Conservation (phyloP, 2,329 filamentous ascomycete genomes). For the Colletotrichum eremochloae region DNA sequence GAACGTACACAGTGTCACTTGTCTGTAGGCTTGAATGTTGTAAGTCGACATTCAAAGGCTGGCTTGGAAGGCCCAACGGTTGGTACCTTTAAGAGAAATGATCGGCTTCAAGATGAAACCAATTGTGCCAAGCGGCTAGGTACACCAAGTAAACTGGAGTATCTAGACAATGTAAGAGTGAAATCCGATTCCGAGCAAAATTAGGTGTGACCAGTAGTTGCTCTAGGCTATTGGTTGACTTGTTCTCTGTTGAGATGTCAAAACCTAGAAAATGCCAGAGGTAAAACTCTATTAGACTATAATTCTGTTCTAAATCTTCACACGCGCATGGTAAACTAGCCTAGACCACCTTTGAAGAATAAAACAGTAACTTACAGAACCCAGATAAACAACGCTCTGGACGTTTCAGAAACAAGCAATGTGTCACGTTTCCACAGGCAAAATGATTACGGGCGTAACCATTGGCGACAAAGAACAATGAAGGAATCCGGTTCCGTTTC, state of each 20-base stretch:
- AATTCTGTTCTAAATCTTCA: neutral
- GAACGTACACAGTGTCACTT: neutral
- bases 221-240: neutral
- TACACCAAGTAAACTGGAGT: too few relatives aligned
- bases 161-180: too few relatives aligned
- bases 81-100: neutral
- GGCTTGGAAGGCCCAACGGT: neutral
- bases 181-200: neutral
- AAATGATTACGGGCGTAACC: too few relatives aligned
- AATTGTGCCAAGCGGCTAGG: neutral
- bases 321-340: neutral
- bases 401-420: neutral
- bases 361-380: neutral
- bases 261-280: neutral
- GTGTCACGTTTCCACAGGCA: too few relatives aligned
- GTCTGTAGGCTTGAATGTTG: neutral
- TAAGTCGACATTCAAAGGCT: neutral
- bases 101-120: neutral
- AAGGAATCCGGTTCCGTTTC: too few relatives aligned
- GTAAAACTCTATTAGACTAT: neutral
- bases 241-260: neutral
- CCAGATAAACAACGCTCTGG: neutral
- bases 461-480: too few relatives aligned
- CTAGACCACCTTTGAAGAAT: neutral
- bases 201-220: neutral